Base-by-base conservation (phyloP, 192 early-diverging fungal genomes). In the Phycomyces blakesleeanus region DNA sequence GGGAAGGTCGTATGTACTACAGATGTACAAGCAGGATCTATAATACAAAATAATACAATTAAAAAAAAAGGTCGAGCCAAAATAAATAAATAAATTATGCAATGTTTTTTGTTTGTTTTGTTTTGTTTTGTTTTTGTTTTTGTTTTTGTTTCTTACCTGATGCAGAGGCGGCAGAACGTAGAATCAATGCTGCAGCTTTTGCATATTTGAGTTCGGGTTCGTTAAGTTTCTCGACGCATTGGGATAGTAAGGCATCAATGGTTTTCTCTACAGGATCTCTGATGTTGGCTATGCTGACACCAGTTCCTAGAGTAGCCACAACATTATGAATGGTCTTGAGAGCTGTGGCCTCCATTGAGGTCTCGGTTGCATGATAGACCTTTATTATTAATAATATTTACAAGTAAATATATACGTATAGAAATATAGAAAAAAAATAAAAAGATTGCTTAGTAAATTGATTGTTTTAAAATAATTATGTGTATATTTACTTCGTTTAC, bases 281-380 rank as follows among this genome's bases (percentile, higher is more conserved):
- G 16, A 73, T 73, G 18, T 66, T 67, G 5, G 51, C 65, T 38
- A 73, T 73, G 26, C 76, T 78, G 24, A 79, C 72, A 2, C 88
- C 78, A 22, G 81, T 77, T 20, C 85, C 88, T 11, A 97, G 72
- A 1, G 89, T 83, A 27, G 86, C 78, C 6, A 91, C 80, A n/a
- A 93, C 77, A 18, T 78, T 71, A 52, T 78, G 73, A 42, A 93
- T 73, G 8, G 84, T 75, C 12, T 76, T 71, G 21, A 95, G 74
- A 1, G 91, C 90, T 4, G 86, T 75, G 1, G 75, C 63, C 56
- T 87, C 81, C 39, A 89, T 81, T 5, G 78, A 70, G 5, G 84
- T 82, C 61, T 92, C 87, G 44, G 85, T 80, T 1, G 87, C 78
- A 72, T 92, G 85, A 59, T 89, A 83, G n/a, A 94, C 83, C 61